Base-by-base conservation (phyloP, 2,329 filamentous ascomycete genomes). In the Aspergillus clavatus region DNA sequence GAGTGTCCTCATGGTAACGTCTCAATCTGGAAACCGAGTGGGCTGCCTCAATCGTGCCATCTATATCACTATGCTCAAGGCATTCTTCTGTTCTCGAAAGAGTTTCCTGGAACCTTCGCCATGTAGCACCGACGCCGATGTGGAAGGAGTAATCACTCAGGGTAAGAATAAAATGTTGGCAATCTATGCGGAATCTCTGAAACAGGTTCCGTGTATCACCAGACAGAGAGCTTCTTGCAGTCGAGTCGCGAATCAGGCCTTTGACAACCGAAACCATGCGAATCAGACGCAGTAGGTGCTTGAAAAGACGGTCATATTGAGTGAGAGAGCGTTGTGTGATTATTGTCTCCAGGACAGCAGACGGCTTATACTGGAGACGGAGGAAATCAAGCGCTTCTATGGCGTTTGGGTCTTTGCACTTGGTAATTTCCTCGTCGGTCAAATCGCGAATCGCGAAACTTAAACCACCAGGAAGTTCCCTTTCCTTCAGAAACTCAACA, bases 301-400 rank as follows among this genome's bases (percentile, higher is more conserved):
- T 86, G 72, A 96, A 97, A 27, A 96, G 78, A 38, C 77, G 76
- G 63, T 97, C 93, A 59, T 96, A 97, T 55, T 89, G 89, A 43
- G 82, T 72, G 8, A 97, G 70, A 1, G 84, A 78, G 0, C 75
- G 65, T 0, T 81, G 74, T 0, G 88, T 89, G 33, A 98, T 83
- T 50, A 97, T 77, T 0, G 82, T 74, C 31, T 83, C 76, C 0
- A 97, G 72, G 1, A 87, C 81, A 0, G 78, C 66, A 0, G 89
- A 85, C 0, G 89, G 77, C 31, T 84, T 86, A 68, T 96, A 97
- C 37, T 89, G 86, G 6, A 98, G 72, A 1, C 88, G 82, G 12
- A 98, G 74, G 59, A 98, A 97, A 66, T 97, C 93, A n/a, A 97
- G 75, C 0, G 93, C 93, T 61, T 91, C 83, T 14, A 97, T 77